Base-by-base conservation (phyloP, 169 alveolate genomes). In the Plasmodium adleri region DNA sequence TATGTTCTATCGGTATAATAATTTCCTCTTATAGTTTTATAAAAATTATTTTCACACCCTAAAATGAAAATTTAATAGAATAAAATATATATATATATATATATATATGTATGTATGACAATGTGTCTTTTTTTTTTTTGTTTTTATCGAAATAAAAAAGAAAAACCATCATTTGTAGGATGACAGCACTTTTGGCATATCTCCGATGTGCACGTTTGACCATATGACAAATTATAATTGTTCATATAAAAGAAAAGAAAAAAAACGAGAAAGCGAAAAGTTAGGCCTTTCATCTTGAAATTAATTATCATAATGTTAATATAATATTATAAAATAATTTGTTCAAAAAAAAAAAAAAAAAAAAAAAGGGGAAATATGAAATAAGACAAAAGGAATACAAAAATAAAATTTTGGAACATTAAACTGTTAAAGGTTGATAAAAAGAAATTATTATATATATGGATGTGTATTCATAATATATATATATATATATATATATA, bases 141-240 rank as follows among this genome's bases (percentile, higher is more conserved):
- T 39, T 6, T 39, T 39, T 39, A 5, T 39, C 7, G 47, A 3
- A 39, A 39, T 39, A 39, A 39, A 39, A 39, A 39, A 39, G 50
- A 68, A 20, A 52, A 43, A 78, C 89, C 89, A 49, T 78, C 66
- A n/a, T 45, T n/a, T 4, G 78, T 78, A 3, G 89, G 89, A 26
- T 45, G 56, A 12, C 89, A 78, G 26, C 89, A 78, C 39, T 58
- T 78, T 70, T 71, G 62, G 50, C 89, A 78, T 70, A 64, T 24
- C 43, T 78, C 89, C n/a, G 63, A 64, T 59, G 89, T 78, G 49
- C 89, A 78, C 62, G 54, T 64, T 67, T 78, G 89, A 26, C 78
- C 64, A 47, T 26, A 56, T 54, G 49, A 67, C 50, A 78, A 22
- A 66, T 63, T 39, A 39, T 39, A 39, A 39, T 39, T 39, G 47